Conservation (phyloP, 352 stramenopile species). For the Phytophthora aleatoria region DNA sequence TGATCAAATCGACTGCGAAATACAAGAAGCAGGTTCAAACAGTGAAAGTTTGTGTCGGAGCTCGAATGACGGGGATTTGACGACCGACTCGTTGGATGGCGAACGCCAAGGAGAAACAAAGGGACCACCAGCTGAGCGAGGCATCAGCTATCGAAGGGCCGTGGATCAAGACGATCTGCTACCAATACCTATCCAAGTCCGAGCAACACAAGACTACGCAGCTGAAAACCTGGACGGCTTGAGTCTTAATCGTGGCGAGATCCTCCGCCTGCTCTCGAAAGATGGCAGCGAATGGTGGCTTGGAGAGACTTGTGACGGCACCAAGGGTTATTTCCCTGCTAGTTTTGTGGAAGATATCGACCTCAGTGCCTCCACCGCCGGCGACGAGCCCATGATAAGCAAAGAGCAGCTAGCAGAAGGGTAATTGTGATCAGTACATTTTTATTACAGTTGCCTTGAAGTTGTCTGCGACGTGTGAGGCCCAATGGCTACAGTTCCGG, state of each 20-base stretch:
- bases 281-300: constrained; percentile 61
- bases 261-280: constrained; percentile 61
- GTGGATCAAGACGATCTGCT: neutral
- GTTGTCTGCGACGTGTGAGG: constrained; percentile 33
- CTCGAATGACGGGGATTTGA: neutral
- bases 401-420: constrained; percentile 13
- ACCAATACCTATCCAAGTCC: constrained; percentile 1
- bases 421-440: constrained; percentile 12
- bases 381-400: constrained; percentile 4
- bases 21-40: neutral
- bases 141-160: neutral
- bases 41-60: neutral
- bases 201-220: constrained; percentile 12
- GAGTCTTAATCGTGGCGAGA: constrained; percentile 49
- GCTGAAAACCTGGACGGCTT: constrained; percentile 52
- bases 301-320: constrained; percentile 65
- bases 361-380: neutral
- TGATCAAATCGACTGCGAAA: neutral
- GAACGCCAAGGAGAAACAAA: neutral
- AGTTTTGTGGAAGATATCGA: constrained; percentile 47
- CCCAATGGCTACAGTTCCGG: constrained; percentile 25
- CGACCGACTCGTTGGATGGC: neutral
- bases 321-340: constrained; percentile 60
- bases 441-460: constrained; percentile 5
- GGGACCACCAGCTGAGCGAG: neutral